Percentiles rank a stretch among this genome's conserved stretches.
Conservation (phyloP, 306 rosid species). For the Geum urbanum region DNA sequence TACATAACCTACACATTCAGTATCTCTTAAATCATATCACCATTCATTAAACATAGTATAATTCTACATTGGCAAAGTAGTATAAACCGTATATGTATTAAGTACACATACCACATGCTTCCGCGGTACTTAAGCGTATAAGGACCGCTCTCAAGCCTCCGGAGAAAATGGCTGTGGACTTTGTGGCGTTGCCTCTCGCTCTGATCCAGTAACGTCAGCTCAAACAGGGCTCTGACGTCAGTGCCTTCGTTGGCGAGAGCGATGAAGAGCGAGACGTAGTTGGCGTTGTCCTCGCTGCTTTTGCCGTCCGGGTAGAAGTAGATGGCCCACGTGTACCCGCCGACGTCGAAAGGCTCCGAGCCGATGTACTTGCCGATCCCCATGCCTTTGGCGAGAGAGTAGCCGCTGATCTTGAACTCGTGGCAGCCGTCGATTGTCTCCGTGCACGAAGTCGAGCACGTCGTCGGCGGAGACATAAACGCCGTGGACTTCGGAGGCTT, state of each 20-base stretch:
- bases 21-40: not conserved
- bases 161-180: constrained; percentile 55
- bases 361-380: constrained; percentile 55
- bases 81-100: not conserved
- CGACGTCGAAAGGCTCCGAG: constrained; percentile 52
- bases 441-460: constrained; percentile 43
- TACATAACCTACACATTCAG: not conserved
- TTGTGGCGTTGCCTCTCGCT: constrained; percentile 53
- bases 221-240: constrained; percentile 58
- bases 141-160: constrained; percentile 57
- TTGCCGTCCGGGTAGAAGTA: constrained; percentile 68
- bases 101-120: constrained; percentile 56
- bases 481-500: constrained; percentile 24
- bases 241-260: constrained; percentile 55
- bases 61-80: no score
- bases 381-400: constrained; percentile 49
- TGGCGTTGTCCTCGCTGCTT: constrained; percentile 50
- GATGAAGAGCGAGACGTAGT: constrained; percentile 52
- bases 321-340: constrained; percentile 58
- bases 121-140: constrained; percentile 60
- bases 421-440: constrained; percentile 54
- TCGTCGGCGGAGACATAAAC: not conserved
- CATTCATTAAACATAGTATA: not conserved
- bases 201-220: constrained; percentile 54
- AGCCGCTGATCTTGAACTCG: constrained; percentile 50